phyloP scores from a whole-genome alignment of 1,284 basidiomycete genomes.

The Irpex sp. region DNA sequence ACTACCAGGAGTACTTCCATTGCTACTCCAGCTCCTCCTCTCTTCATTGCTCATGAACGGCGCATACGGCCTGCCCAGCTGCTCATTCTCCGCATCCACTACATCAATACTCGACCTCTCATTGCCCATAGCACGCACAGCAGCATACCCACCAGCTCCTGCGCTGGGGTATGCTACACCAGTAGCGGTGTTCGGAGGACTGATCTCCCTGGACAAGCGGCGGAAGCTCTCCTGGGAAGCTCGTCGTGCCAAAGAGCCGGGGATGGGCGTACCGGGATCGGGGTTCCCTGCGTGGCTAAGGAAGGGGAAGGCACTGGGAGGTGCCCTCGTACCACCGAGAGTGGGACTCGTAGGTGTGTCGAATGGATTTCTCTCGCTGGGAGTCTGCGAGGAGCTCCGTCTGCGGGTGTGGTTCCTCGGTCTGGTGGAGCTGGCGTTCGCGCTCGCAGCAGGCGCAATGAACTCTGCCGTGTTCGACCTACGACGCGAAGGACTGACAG shows the following conservation, averaged over 20 bases:
- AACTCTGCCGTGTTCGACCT: constrained; percentile 9
- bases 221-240: constrained; percentile 33
- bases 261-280: constrained; percentile 44
- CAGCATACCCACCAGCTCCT: constrained; percentile 6
- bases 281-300: constrained; percentile 61
- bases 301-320: constrained; percentile 54
- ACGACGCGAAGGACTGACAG: constrained; percentile 3
- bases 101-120: constrained; percentile 9
- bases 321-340: constrained; percentile 22
- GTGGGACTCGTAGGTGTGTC: constrained; percentile 21
- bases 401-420: constrained; percentile 21
- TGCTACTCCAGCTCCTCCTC: constrained; percentile 5
- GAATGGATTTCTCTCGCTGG: constrained; percentile 21
- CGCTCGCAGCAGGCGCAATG: not conserved
- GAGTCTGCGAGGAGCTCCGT: constrained; percentile 19
- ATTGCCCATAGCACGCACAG: not conserved
- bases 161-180: constrained; percentile 5
- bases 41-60: constrained; percentile 42
- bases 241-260: constrained; percentile 30
- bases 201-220: constrained; percentile 10
- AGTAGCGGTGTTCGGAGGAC: not conserved
- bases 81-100: constrained; percentile 6
- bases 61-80: constrained; percentile 41
- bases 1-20: constrained; percentile 4
- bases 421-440: constrained; percentile 5